These are phyloP conservation scores for Magnolia kwangsiensis DNA, from an alignment of 164 flowering plant genomes.

Conservation along the genomic window DNA sequence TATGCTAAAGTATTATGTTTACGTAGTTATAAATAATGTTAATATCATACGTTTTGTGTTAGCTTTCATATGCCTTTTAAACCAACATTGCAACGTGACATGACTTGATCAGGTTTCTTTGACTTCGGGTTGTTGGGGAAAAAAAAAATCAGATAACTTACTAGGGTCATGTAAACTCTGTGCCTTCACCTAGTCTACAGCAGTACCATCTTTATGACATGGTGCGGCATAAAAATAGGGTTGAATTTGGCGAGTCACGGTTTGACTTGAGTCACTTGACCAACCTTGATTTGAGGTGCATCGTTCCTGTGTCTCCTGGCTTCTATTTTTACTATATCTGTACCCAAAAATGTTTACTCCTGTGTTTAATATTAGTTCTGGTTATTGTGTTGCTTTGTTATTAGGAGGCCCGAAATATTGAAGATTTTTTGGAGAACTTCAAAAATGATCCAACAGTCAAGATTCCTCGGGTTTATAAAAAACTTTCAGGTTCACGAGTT, in stretches of 20 bases:
- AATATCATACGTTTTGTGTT: no score
- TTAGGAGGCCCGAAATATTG: slow-evolving; percentile 93
- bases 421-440: slow-evolving; percentile 91
- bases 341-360: not conserved
- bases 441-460: slow-evolving; percentile 94
- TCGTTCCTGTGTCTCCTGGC: not conserved
- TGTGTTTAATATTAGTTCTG: not conserved
- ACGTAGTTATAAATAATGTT: no score
- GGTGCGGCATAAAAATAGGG: not conserved
- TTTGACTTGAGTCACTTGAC: not conserved
- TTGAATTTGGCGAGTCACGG: not conserved
- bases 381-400: not conserved
- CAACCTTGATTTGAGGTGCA: not conserved
- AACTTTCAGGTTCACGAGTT: slow-evolving; percentile 87
- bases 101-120: not conserved
- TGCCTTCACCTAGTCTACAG: not conserved
- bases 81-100: not conserved
- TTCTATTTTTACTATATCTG: not conserved
- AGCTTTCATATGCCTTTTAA: not conserved
- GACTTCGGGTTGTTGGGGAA: not conserved
- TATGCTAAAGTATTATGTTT: no score
- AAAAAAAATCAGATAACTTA: not conserved
- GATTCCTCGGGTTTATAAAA: slow-evolving; percentile 80
- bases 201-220: not conserved
- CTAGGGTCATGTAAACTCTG: not conserved